Percentiles rank a stretch among this genome's conserved stretches.
Conservation (phyloP, 2,329 filamentous ascomycete species). For the Onygenales sp. region DNA sequence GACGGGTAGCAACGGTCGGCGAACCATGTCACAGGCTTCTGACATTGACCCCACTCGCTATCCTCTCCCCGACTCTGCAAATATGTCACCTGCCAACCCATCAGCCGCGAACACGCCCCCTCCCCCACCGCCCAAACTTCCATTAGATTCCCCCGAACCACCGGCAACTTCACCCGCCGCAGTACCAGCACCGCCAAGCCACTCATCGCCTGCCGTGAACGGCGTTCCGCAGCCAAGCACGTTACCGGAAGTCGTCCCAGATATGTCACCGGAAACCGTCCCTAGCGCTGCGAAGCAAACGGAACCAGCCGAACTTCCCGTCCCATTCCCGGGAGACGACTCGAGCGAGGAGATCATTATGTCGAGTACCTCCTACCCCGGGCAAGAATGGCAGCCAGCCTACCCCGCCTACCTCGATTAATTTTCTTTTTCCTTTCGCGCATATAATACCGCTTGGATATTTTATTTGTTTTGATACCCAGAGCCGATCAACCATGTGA, state of each 20-base stretch:
- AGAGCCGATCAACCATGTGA: no score
- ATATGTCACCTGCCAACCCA: background rate
- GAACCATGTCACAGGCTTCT: background rate
- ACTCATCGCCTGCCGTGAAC: no score
- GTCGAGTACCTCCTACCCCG: conserved; percentile 41
- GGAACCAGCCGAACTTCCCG: conserved; percentile 26
- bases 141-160: background rate
- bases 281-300: conserved; percentile 13
- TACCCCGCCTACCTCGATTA: background rate
- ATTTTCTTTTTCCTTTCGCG: no score
- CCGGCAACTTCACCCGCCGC: background rate
- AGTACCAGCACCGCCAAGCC: background rate
- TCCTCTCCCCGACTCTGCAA: conserved; percentile 2
- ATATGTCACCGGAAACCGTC: background rate
- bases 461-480: background rate
- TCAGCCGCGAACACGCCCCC: background rate
- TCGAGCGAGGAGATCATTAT: conserved; percentile 38
- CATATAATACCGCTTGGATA: background rate
- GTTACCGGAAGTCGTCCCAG: no score
- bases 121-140: conserved; percentile 5
- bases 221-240: no score
- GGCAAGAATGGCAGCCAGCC: conserved; percentile 36
- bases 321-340: conserved; percentile 21
- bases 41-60: conserved; percentile 2
- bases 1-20: background rate